Evolutionary conservation across 2,329 filamentous ascomycete genomes (phyloP).

Genomic region (Sclerotinia minor): DNA sequence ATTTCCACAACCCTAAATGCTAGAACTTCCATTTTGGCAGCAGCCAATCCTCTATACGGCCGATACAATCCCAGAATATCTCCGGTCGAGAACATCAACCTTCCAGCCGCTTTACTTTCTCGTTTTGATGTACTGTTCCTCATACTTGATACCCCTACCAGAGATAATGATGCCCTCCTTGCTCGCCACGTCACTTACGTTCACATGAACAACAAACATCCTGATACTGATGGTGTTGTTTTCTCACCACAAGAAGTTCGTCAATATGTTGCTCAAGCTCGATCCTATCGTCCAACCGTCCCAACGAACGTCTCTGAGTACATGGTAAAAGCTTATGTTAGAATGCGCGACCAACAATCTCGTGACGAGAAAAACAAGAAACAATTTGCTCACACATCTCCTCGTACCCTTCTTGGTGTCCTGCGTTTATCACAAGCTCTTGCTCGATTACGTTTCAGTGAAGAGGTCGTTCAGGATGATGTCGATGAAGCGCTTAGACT

Average conservation of each 20-base stretch:
- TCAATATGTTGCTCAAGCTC: constrained; percentile 91
- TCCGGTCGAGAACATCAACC: constrained; percentile 97
- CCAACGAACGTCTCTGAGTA: constrained; percentile 88
- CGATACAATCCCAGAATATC: constrained; percentile 97
- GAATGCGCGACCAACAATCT: constrained; percentile 88
- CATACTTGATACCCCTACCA: constrained; percentile 88
- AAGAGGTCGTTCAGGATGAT: constrained; percentile 83
- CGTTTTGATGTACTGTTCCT: constrained; percentile 98
- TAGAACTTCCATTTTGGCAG: constrained; percentile 90
- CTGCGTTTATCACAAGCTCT: constrained; percentile 92
- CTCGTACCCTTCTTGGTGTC: constrained; percentile 88
- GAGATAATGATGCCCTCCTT: constrained; percentile 87
- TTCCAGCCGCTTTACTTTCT: constrained; percentile 92
- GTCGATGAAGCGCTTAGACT: constrained; percentile 93
- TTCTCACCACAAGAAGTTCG: constrained; percentile 93
- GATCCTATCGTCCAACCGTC: constrained; percentile 83
- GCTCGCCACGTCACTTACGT: constrained; percentile 95
- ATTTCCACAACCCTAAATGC: constrained; percentile 97
- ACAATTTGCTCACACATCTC: constrained; percentile 91
- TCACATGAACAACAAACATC: constrained; percentile 94
- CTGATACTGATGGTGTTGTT: constrained; percentile 73
- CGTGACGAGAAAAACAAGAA: constrained; percentile 87
- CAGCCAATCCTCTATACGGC: constrained; percentile 95
- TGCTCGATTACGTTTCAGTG: constrained; percentile 85
- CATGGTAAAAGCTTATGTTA: constrained; percentile 94